Base-by-base conservation (phyloP, 2,329 filamentous ascomycete species). In the Fusarium siculi region DNA sequence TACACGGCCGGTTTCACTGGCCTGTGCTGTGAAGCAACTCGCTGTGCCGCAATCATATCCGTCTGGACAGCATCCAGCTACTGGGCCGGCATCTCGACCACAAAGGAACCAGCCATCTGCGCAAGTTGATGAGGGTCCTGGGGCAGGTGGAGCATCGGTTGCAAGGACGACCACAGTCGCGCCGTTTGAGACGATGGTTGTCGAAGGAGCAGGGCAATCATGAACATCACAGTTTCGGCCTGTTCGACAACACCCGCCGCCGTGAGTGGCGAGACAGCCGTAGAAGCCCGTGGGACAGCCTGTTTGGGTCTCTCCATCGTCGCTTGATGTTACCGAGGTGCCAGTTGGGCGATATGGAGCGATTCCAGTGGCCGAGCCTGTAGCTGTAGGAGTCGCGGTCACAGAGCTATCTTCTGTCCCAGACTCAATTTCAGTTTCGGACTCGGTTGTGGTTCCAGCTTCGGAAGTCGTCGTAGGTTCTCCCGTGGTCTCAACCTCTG, bases 271-370 rank as follows among this genome's bases (percentile, higher is more conserved):
- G 5, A 92, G 89, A 82, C 96, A 98, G 56, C 94, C 92, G 81
- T 98, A 98, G 85, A 95, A 98, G 5, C 95, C 95, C 0, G 92
- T 95, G 1, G 96, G 96, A 76, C 96, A 98, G 76, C 82, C 82
- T 10, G 78, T 78, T 63, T 83, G 82, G 16, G 81, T 82, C 2
- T 85, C 80, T 11, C 73, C 50, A 53, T 76, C 70, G 46, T 61
- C 77, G 70, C 49, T 79, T 23, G 82, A 82, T 21, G 81, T 82
- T 14, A 79, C 76, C 3, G 81, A 75, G 28, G 78, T 78, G 34
- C 72, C 72, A 18, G 84, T 87, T 7, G 86, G 88, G 21, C 87
- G 84, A 76, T 86, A 84, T 2, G 88, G 86, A 4, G 85, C 79
- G 16, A 81, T 83, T 54, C 83, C 85, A 9, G 82, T 82, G 37